Conservation (phyloP, 1,284 basidiomycete genomes). For the Vanrija humicola region DNA sequence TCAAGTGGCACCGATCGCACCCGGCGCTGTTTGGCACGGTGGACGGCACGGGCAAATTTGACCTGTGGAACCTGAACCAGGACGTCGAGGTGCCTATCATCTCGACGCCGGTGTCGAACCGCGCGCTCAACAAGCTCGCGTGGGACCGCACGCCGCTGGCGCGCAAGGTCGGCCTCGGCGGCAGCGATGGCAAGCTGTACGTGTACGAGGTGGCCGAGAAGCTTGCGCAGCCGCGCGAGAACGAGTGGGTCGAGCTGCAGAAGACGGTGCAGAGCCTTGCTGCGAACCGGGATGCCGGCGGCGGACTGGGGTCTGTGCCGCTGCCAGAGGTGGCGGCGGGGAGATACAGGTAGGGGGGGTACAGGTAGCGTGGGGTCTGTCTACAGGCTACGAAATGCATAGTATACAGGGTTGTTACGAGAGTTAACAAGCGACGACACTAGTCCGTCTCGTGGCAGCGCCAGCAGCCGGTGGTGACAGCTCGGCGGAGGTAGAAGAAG, state of each 20-base stretch:
- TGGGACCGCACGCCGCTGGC: conserved; percentile 80
- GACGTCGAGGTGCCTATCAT: conserved; percentile 68
- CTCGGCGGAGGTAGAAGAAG: conserved; percentile 25
- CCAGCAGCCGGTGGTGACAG: conserved; percentile 21
- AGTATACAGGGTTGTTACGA: too few species aligned
- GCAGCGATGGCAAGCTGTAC: conserved; percentile 86
- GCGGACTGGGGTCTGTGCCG: not conserved
- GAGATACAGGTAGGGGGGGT: not conserved
- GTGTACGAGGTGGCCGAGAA: conserved; percentile 93
- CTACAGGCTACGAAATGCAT: conserved; percentile 4
- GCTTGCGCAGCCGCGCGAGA: conserved; percentile 67
- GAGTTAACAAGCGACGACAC: not conserved
- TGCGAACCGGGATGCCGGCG: conserved; percentile 10
- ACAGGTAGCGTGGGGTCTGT: not conserved
- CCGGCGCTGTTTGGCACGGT: conserved; percentile 91
- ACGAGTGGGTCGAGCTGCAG: conserved; percentile 85
- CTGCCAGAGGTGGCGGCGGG: not conserved
- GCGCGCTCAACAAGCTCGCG: conserved; percentile 88
- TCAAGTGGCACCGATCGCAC: conserved; percentile 93
- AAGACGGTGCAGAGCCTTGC: conserved; percentile 57
- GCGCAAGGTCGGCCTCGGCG: conserved; percentile 77
- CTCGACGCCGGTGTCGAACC: conserved; percentile 53
- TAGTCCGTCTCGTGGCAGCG: conserved; percentile 11
- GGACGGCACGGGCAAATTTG: conserved; percentile 90
- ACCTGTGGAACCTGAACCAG: conserved; percentile 91